Evolutionary conservation across 148 eudicot genomes (phyloP).

Genomic region (Camellia granthamiana): DNA sequence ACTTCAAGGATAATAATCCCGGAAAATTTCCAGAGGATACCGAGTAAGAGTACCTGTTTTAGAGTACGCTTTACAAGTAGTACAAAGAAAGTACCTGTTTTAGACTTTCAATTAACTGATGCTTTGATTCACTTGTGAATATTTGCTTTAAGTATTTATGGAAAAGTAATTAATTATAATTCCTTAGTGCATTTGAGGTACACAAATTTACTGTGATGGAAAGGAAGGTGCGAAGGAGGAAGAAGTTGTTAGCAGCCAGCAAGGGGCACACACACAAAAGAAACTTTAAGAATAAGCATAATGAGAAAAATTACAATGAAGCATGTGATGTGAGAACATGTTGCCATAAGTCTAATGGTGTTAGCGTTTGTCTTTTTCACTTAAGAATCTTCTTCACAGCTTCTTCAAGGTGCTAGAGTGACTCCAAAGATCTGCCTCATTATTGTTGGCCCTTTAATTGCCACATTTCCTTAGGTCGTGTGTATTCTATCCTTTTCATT

Average conservation of each 20-base stretch:
- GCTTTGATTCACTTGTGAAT: too few species aligned
- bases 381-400: too few species aligned
- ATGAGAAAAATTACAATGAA: not conserved
- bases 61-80: not conserved
- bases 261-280: not conserved
- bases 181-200: not conserved
- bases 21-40: conserved; percentile 61
- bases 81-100: not conserved
- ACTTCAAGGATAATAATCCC: conserved; percentile 82
- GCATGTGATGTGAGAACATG: not conserved
- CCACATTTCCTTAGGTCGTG: too few species aligned
- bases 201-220: not conserved
- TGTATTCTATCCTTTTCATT: too few species aligned
- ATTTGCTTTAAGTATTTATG: too few species aligned
- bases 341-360: not conserved
- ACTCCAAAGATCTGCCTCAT: too few species aligned
- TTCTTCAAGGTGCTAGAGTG: too few species aligned
- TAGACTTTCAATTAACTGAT: not conserved
- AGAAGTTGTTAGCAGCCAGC: not conserved
- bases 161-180: too few species aligned
- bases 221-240: not conserved
- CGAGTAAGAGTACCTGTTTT: conserved; percentile 53
- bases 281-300: not conserved
- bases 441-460: too few species aligned
- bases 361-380: not conserved